Evolutionary conservation across 2,329 filamentous ascomycete genomes (phyloP), one percentile per base, ranked within the genome.

Genomic region (Onygenales sp.): DNA sequence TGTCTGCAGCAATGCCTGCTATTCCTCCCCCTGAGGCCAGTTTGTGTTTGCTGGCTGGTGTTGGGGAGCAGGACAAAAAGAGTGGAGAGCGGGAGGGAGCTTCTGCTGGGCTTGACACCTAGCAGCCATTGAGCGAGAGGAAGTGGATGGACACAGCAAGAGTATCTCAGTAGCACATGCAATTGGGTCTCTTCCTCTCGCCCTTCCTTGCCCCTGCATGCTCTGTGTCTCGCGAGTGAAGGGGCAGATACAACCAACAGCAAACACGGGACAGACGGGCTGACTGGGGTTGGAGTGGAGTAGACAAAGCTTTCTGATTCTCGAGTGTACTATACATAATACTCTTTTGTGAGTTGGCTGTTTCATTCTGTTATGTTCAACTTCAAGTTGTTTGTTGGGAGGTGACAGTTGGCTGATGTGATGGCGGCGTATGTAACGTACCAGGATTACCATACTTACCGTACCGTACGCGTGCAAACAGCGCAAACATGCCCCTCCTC

Each of bases 401-500:
- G 27, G 32, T 14, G 17, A 17, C 17, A 17, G n/a, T 47, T 47
- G 13, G 31, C 7, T 46, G 8, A n/a, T 51, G 6, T 46, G 8
- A n/a, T 51, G 6, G 11, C 13, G 21, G 13, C 17, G 14, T 11
- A 32, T 34, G 37, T 34, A 27, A 14, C 33, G 43, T 33, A n/a
- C 14, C 43, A 45, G 43, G 31, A 45, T 45, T 21, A 42, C 13
- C n/a, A 13, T 42, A 42, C 40, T 27, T n/a, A 32, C 45, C 45
- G 32, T 17, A 33, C 45, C 32, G 34, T 21, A 37, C 53, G n/a
- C 43, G 17, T 17, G 47, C 49, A 51, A 52, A 49, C 52, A 21
- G 32, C 27, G 27, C 45, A 56, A 58, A 49, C 42, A 59, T 59
- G 58, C 58, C 58, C 56, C 58, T 59, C 58, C 51, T 59, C 51